phyloP scores from a whole-genome alignment of 2,329 filamentous ascomycete species.

The Macrophomina phaseolina region DNA sequence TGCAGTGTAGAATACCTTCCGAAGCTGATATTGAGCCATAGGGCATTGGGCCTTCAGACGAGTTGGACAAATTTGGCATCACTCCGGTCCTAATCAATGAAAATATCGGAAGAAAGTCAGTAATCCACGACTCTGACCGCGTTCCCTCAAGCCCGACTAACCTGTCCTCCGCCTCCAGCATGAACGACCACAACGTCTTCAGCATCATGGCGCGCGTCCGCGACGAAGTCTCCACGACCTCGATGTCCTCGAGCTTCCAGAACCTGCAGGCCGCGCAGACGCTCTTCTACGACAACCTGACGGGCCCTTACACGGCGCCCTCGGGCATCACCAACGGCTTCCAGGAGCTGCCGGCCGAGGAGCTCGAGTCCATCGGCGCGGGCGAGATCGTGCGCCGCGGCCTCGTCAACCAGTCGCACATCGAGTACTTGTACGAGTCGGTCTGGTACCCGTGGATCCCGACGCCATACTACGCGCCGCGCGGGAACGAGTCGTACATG shows the following conservation, averaged over 20 bases:
- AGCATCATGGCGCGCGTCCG: slow-evolving; percentile 38
- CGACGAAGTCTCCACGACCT: slow-evolving; percentile 33
- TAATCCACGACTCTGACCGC: not conserved
- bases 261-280: slow-evolving; percentile 37
- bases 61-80: slow-evolving; percentile 30
- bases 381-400: slow-evolving; percentile 32
- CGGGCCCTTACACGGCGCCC: slow-evolving; percentile 39
- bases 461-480: slow-evolving; percentile 31
- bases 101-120: slow-evolving; percentile 40
- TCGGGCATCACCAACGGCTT: slow-evolving; percentile 43
- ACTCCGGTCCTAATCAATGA: slow-evolving; percentile 37
- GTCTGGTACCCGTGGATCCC: slow-evolving; percentile 35
- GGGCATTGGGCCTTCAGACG: slow-evolving; percentile 21
- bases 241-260: slow-evolving; percentile 35
- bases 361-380: slow-evolving; percentile 33
- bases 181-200: slow-evolving; percentile 36
- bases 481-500: slow-evolving; percentile 42
- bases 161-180: slow-evolving; percentile 14
- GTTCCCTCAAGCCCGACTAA: not conserved
- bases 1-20: too few relatives aligned
- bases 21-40: slow-evolving; percentile 19
- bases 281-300: slow-evolving; percentile 37
- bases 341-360: slow-evolving; percentile 33
- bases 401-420: slow-evolving; percentile 35
- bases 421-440: slow-evolving; percentile 36